Evolutionary conservation across 2,329 filamentous ascomycete species (phyloP).

Genomic region (Aspergillus viridinutans): DNA sequence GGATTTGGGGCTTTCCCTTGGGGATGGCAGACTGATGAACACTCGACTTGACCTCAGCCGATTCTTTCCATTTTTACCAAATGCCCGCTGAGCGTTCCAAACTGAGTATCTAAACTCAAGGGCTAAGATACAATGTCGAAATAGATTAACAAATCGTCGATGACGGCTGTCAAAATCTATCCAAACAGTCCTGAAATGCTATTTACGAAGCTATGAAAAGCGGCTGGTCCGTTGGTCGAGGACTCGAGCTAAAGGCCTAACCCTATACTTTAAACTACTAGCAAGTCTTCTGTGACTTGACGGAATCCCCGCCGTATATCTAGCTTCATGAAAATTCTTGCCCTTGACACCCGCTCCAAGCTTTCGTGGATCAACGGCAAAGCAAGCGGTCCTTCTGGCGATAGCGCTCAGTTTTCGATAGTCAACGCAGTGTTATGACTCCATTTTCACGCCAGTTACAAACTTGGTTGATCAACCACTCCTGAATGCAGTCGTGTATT

Average conservation of each 20-base stretch:
- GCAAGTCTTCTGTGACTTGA: background rate
- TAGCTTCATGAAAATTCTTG: slow-evolving; percentile 15
- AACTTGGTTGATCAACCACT: too few species aligned
- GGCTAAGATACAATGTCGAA: background rate
- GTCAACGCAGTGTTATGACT: background rate
- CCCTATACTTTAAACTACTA: background rate
- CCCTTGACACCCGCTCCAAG: slow-evolving; percentile 10
- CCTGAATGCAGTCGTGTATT: too few species aligned
- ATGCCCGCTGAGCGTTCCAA: too few species aligned
- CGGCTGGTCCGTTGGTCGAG: slow-evolving; percentile 4
- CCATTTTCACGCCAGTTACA: too few species aligned
- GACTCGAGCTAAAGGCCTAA: too few species aligned
- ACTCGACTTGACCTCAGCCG: too few species aligned
- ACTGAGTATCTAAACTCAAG: too few species aligned
- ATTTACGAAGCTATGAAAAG: slow-evolving; percentile 1
- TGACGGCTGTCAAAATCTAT: background rate
- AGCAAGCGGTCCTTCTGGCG: slow-evolving; percentile 25
- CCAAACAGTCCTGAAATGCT: background rate
- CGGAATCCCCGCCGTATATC: slow-evolving; percentile 13
- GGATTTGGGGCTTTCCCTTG: background rate
- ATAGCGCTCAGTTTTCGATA: slow-evolving; percentile 20
- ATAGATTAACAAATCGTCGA: slow-evolving; percentile 7
- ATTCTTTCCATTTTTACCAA: too few species aligned
- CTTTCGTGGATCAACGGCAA: slow-evolving; percentile 22
- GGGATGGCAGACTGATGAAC: too few species aligned